These are phyloP conservation scores for Tardiomyces digboiensis DNA, from an alignment of 1,139 yeast species.

Conservation along the genomic window DNA sequence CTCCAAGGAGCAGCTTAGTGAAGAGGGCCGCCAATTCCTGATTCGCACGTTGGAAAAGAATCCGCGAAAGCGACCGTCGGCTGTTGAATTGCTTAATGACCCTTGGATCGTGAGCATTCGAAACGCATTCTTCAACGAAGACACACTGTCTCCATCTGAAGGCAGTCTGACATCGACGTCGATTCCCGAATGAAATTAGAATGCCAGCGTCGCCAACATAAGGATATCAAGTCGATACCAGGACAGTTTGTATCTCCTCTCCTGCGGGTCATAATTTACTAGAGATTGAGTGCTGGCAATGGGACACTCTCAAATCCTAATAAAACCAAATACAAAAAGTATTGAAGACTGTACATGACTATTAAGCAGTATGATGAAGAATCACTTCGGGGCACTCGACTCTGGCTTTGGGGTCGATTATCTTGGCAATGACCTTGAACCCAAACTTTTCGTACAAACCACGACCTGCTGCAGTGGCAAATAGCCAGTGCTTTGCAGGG, in stretches of 20 bases:
- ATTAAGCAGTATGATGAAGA: too few relatives aligned
- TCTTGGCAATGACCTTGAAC: conserved; percentile 1
- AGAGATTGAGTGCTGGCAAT: too few relatives aligned
- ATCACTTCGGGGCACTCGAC: background rate
- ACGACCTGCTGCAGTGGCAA: conserved; percentile 7
- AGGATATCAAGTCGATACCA: too few relatives aligned
- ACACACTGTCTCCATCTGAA: background rate
- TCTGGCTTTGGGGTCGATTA: background rate
- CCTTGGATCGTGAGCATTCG: conserved; percentile 53
- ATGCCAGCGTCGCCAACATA: too few relatives aligned
- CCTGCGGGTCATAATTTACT: too few relatives aligned
- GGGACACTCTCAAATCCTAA: too few relatives aligned
- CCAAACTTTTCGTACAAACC: conserved; percentile 9
- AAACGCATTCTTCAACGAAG: conserved; percentile 6
- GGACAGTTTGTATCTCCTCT: too few relatives aligned
- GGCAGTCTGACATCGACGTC: background rate
- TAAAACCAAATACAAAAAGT: background rate
- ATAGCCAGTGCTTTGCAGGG: conserved; percentile 9
- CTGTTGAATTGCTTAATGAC: conserved; percentile 75
- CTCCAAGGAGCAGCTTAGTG: conserved; percentile 63
- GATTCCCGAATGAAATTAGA: background rate
- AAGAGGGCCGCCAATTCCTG: conserved; percentile 61
- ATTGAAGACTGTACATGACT: background rate
- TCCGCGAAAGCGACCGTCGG: conserved; percentile 71
- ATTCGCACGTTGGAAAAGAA: conserved; percentile 74